These are phyloP conservation scores for Meyerozyma athensensis DNA, from an alignment of 1,139 yeast species.

Conservation along the genomic window DNA sequence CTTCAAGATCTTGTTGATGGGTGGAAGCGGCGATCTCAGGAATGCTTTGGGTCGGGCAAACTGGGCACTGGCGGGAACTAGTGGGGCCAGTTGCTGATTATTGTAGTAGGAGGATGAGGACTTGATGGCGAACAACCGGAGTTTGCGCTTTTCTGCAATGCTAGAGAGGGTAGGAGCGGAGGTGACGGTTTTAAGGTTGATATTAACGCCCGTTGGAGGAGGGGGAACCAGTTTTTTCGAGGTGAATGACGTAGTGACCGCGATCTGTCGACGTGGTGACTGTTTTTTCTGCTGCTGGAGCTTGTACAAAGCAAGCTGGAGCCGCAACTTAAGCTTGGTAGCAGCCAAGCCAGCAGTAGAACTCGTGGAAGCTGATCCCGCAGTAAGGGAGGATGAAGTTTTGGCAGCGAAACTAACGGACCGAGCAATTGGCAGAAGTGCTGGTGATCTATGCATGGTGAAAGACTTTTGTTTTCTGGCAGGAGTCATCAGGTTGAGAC, in stretches of 20 bases:
- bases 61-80: background rate
- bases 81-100: background rate
- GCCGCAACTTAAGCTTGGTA: slow-evolving; percentile 60
- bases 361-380: background rate
- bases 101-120: slow-evolving; percentile 1
- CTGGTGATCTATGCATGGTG: slow-evolving; percentile 5
- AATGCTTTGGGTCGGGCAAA: background rate
- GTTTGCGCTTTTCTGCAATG: slow-evolving; percentile 1
- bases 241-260: slow-evolving; percentile 1
- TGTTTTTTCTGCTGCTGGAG: slow-evolving; percentile 27
- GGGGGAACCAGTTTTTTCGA: background rate
- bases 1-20: slow-evolving; percentile 42
- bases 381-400: background rate
- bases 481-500: slow-evolving; percentile 11
- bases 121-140: slow-evolving; percentile 4
- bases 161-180: background rate
- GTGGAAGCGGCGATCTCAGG: slow-evolving; percentile 17
- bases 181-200: slow-evolving; percentile 1
- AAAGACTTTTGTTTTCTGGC: slow-evolving; percentile 1
- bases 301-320: slow-evolving; percentile 76
- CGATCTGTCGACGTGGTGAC: slow-evolving; percentile 1
- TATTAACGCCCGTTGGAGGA: background rate
- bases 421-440: slow-evolving; percentile 3
- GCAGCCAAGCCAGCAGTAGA: slow-evolving; percentile 33
- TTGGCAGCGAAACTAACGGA: background rate